These are phyloP conservation scores for Calonectria ilicicola DNA, from an alignment of 2,329 filamentous ascomycete species.

Conservation along the genomic window DNA sequence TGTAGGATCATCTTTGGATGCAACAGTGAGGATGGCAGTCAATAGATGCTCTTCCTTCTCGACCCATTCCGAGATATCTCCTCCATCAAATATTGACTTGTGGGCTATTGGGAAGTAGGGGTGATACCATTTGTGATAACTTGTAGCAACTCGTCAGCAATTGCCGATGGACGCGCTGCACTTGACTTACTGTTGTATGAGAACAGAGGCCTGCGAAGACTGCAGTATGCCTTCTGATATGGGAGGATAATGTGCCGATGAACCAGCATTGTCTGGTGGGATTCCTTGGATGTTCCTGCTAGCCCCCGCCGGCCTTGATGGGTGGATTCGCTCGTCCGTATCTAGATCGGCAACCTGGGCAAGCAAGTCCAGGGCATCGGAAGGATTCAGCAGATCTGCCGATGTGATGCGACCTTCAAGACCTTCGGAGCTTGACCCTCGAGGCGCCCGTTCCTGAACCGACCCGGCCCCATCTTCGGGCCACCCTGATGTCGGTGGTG, in stretches of 20 bases:
- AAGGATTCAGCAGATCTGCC: conserved; percentile 55
- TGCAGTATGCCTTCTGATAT: conserved; percentile 47
- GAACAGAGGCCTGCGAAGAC: conserved; percentile 38
- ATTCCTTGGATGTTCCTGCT: background rate
- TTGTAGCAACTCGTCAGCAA: conserved; percentile 39
- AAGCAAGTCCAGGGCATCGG: conserved; percentile 54
- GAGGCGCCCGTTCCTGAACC: conserved; percentile 27
- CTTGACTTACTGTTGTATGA: conserved; percentile 43
- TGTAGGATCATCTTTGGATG: conserved; percentile 76
- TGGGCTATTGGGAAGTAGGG: conserved; percentile 78
- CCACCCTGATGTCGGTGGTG: background rate
- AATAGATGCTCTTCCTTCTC: conserved; percentile 74
- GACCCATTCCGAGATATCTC: conserved; percentile 66
- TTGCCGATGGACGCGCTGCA: background rate
- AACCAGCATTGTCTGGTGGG: conserved; percentile 6
- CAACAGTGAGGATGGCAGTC: conserved; percentile 77
- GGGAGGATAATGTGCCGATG: conserved; percentile 45
- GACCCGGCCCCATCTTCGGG: conserved; percentile 21
- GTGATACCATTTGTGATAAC: conserved; percentile 75
- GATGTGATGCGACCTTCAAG: conserved; percentile 56
- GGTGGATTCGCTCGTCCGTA: conserved; percentile 29
- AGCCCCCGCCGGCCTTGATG: background rate
- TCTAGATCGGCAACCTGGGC: conserved; percentile 56
- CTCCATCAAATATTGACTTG: conserved; percentile 65
- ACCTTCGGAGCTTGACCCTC: conserved; percentile 3